Conservation (phyloP, 768 basidiomycete genomes). For the Lactarius deliciosus region DNA sequence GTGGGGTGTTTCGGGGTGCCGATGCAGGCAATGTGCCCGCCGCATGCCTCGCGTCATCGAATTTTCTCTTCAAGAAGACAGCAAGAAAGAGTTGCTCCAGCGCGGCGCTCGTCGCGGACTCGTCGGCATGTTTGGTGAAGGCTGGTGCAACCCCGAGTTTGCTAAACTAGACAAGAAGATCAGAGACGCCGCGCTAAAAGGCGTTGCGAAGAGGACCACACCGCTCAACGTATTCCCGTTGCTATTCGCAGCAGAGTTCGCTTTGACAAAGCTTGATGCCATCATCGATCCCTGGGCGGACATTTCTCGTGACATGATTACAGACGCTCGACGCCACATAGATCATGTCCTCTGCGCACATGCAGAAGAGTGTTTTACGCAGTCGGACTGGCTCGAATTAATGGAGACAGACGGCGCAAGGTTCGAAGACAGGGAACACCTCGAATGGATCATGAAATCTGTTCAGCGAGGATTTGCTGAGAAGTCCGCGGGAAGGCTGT, state of each 20-base stretch:
- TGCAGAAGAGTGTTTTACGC: constrained; percentile 63
- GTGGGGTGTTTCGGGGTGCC: constrained; percentile 83
- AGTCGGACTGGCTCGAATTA: constrained; percentile 70
- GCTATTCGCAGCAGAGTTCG: constrained; percentile 64
- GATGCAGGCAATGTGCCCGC: constrained; percentile 79
- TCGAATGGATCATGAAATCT: constrained; percentile 73
- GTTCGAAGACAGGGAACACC: constrained; percentile 76
- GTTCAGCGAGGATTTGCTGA: constrained; percentile 62
- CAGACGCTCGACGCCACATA: constrained; percentile 56
- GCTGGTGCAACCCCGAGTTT: constrained; percentile 85
- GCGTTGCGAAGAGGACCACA: constrained; percentile 66
- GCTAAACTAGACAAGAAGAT: constrained; percentile 64
- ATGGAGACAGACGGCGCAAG: constrained; percentile 70
- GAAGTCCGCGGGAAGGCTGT: constrained; percentile 62
- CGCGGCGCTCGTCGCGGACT: constrained; percentile 72
- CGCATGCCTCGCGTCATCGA: constrained; percentile 81
- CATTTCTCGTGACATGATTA: constrained; percentile 63
- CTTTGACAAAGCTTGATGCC: constrained; percentile 51
- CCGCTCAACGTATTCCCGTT: constrained; percentile 66
- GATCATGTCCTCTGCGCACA: constrained; percentile 61
- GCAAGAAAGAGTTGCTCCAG: constrained; percentile 69
- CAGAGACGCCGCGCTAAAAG: constrained; percentile 68
- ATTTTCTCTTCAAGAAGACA: constrained; percentile 75
- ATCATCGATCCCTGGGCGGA: constrained; percentile 75
- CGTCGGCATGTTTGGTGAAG: constrained; percentile 82